Evolutionary conservation across 257 asterid genomes (phyloP), one percentile per base, ranked within the genome.

Genomic region (Solanum tarapatanum): DNA sequence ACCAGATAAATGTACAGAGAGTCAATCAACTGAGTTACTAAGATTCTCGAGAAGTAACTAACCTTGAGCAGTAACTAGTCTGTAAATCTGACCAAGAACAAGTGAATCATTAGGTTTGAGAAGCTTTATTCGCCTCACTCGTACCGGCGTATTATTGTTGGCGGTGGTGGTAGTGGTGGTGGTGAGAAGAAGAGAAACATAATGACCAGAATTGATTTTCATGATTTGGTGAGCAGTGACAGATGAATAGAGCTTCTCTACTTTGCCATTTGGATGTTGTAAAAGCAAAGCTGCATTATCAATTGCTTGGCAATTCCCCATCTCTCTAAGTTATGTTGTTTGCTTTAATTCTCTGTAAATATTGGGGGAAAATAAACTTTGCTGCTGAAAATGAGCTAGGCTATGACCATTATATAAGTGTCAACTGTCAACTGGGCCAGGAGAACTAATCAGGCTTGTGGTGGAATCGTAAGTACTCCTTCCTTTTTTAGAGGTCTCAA

Each of bases 221-320:
- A 95, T 94, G 89, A 96, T 89, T 87, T 95, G 92, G 70, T 26
- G 33, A 24, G 97, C 99, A 73, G 92, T 64, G 60, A 95, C 92
- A 21, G 97, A 91, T 62, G 82, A 74, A 76, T 93, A 94, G 6
- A 91, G 88, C 62, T 90, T 92, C 35, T 95, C 98, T 6, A 88
- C 95, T 91, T 91, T 93, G 21, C 99, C 98, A 82, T 77, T 94
- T 73, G 98, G 97, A 83, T 94, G 95, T 76, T 96, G 99, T 13
- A 96, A 72, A 1, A 90, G 84, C 14, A 94, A 87, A 86, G 92
- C 89, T 86, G 98, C 98, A 88, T 92, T 94, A 74, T 94, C 98
- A 43, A 96, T 93, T 48, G 98, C 98, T 90, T 96, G 99, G 87
- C 98, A 96, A 86, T 96, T 96, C 8, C 99, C 99, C 99, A 96